phyloP scores from a whole-genome alignment of 2,329 filamentous ascomycete species.

The Lachnellula subtilissima region DNA sequence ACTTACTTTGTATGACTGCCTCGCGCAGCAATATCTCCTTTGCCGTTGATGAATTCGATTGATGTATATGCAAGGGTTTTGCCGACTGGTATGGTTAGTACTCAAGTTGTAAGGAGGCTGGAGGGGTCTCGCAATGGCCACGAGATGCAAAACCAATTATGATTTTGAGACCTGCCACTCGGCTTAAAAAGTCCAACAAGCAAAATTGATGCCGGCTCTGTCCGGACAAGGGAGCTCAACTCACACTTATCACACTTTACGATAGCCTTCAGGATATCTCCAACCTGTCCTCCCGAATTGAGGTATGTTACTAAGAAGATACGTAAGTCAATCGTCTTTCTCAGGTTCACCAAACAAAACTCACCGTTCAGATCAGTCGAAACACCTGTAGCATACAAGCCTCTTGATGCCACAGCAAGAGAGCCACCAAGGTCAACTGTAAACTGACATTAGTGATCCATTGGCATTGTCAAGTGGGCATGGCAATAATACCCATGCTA shows the following conservation, averaged over 20 bases:
- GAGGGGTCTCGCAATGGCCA: too few species aligned
- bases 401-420: constrained; percentile 60
- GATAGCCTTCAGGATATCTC: constrained; percentile 51
- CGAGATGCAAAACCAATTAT: too few species aligned
- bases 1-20: constrained; percentile 62
- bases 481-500: constrained; percentile 46
- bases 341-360: not conserved
- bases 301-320: constrained; percentile 54
- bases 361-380: constrained; percentile 61
- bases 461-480: not conserved
- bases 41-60: constrained; percentile 53
- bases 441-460: constrained; percentile 2
- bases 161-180: constrained; percentile 40
- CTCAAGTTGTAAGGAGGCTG: constrained; percentile 42
- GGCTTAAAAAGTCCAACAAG: too few species aligned
- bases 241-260: constrained; percentile 59
- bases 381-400: constrained; percentile 58
- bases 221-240: constrained; percentile 36
- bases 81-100: constrained; percentile 57
- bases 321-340: not conserved
- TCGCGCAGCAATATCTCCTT: constrained; percentile 55
- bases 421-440: constrained; percentile 60
- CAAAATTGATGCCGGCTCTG: too few species aligned
- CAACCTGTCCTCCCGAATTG: constrained; percentile 51
- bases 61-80: constrained; percentile 59